Evolutionary conservation across 257 asterid genomes (phyloP), one percentile per base, ranked within the genome.

Genomic region (Datura wrightii): DNA sequence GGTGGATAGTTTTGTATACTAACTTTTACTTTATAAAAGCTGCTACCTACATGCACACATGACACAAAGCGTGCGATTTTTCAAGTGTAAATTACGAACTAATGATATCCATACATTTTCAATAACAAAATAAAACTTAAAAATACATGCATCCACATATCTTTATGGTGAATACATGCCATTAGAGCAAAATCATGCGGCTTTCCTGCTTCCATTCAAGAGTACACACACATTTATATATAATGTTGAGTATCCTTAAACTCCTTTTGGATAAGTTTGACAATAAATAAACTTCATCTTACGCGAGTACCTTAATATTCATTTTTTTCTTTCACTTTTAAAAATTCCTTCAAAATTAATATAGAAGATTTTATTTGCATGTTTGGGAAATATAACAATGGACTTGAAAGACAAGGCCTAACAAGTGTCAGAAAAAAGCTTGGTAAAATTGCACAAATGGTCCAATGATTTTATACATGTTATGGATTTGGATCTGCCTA

Each of bases 381-480:
- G 31, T 24, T 39, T 14, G 48, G 46, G 8, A 46, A 65, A 65
- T 66, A 36, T 14, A 36, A 36, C 19, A 66, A 36, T 66, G 46
- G 74, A 62, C 41, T 62, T 65, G 14, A 65, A 65, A 11, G 70
- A 62, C 18, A 10, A 11, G 72, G 46, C 19, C 74, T 36, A 37
- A 71, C 80, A 44, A 71, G 80, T 44, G 39, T 44, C 37, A n/a
- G 11, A 71, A 8, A 71, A 71, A 71, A 71, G 56, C 79, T 10
- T 71, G 79, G 79, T n/a, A 44, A 18, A 71, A 9, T 71, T 44
- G 79, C 14, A 71, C 8, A 71, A 44, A 18, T 71, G 70, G 67
- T 1, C 37, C 67, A 60, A 24, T 24, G 8, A 62, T 24, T 62
- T 24, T 2, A 62, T 62, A 11, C 18, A 62, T 31, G 42, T 63